Conservation (phyloP, 768 basidiomycete genomes). For the Rhodotorula toruloides region DNA sequence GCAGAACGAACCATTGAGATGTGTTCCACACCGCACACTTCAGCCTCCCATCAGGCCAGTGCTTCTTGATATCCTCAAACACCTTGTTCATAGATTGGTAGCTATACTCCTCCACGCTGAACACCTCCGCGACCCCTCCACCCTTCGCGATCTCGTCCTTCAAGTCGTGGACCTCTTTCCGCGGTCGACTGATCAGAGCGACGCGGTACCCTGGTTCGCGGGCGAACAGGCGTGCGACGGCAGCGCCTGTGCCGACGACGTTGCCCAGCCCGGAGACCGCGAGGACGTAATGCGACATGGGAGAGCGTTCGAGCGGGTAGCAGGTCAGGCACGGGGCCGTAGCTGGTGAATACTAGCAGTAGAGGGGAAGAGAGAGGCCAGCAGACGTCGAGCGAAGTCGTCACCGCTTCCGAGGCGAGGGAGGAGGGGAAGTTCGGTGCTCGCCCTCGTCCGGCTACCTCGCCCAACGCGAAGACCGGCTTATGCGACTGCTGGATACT, state of each 20-base stretch:
- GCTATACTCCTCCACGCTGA: constrained; percentile 18
- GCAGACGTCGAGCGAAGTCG: no score
- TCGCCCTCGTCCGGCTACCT: no score
- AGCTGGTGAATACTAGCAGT: no score
- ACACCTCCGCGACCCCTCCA: constrained; percentile 19
- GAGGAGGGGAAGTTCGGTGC: not conserved
- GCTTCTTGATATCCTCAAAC: not conserved
- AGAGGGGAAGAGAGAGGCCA: not conserved
- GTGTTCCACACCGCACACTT: constrained; percentile 35
- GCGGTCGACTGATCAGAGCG: constrained; percentile 28
- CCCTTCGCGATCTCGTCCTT: constrained; percentile 6
- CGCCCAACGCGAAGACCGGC: no score
- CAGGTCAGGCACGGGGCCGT: no score
- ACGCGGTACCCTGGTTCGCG: constrained; percentile 6
- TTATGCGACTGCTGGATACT: no score
- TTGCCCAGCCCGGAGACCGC: constrained; percentile 29
- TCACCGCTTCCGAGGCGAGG: not conserved
- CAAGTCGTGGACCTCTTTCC: constrained; percentile 24
- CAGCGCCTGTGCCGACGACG: constrained; percentile 22
- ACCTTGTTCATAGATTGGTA: constrained; percentile 3
- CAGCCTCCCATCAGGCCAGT: constrained; percentile 25
- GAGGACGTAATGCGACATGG: not conserved
- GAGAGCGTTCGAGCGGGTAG: not conserved
- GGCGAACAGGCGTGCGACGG: constrained; percentile 17
- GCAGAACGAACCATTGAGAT: constrained; percentile 21